Percentiles rank a stretch among this genome's conserved stretches.
Evolutionary conservation across 768 basidiomycete species (phyloP).

Genomic region (Boletellus ananas): DNA sequence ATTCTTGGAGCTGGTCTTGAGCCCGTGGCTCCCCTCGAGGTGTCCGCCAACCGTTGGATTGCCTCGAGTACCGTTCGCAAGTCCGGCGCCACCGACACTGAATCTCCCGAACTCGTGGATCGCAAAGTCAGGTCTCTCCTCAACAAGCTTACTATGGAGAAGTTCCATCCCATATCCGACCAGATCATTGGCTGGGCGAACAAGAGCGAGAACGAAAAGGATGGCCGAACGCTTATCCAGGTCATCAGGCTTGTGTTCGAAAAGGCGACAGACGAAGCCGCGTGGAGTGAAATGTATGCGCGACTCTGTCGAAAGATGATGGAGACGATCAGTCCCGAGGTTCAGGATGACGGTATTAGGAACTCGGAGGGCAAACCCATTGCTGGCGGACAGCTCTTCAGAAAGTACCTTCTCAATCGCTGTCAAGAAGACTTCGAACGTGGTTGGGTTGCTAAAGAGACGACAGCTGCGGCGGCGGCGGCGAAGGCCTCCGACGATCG

Average conservation of each 20-base stretch:
- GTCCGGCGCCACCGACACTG: constrained; percentile 41
- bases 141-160: constrained; percentile 96
- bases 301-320: constrained; percentile 93
- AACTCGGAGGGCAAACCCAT: constrained; percentile 83
- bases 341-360: constrained; percentile 85
- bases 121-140: constrained; percentile 89
- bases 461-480: constrained; percentile 81
- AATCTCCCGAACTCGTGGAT: constrained; percentile 83
- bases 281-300: constrained; percentile 98
- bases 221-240: constrained; percentile 90
- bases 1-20: constrained; percentile 43
- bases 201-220: constrained; percentile 86
- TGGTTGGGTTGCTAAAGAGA: constrained; percentile 88
- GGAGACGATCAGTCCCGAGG: constrained; percentile 84
- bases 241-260: constrained; percentile 96
- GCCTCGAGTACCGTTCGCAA: constrained; percentile 44
- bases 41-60: constrained; percentile 83
- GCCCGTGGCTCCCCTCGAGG: constrained; percentile 72
- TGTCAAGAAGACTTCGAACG: constrained; percentile 98
- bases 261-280: constrained; percentile 94
- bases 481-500: constrained; percentile 83
- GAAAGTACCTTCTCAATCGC: constrained; percentile 93
- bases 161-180: constrained; percentile 91
- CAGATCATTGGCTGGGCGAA: constrained; percentile 97
- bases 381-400: constrained; percentile 89